Evolutionary conservation across 352 stramenopile genomes (phyloP), one percentile per base, ranked within the genome.

Genomic region (Plasmopara muralis): DNA sequence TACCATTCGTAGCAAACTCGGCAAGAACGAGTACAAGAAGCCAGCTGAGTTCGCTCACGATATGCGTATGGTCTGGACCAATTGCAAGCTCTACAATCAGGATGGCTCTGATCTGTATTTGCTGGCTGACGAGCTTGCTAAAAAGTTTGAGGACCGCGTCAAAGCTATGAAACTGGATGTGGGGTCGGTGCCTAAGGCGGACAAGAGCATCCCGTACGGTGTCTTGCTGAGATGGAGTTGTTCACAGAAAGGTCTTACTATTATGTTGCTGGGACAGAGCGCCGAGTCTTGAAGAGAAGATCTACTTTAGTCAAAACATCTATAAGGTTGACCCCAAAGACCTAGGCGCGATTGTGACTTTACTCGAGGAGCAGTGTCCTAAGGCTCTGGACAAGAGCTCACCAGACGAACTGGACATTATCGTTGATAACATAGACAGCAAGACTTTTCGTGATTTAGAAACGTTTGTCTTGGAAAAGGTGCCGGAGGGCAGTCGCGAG

Each of bases 71-170:
- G 79, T 92, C 10, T 94, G 81, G 81, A 78, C 86, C 46, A 94
- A 94, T 46, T 89, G 79, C 62, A 86, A 85, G 63, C 77, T 85
- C 38, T 93, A 93, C 75, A 93, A 93, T 66, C 76, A 87, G 60
- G 87, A 96, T 58, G 85, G 84, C 13, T 94, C 87, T 10, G 87
- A 96, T 25, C 60, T 95, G 16, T 95, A 94, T 71, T 53, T 85
- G 41, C 42, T 93, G 16, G 87, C 85, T 8, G 78, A 93, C 41
- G 79, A 89, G 18, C 70, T 96, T 18, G 68, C 78, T 37, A 92
- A 95, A 57, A 81, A 87, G 53, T 96, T 96, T 55, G 83, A 95
- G 53, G 84, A 95, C 35, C 81, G 82, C 12, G 70, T 91, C 45
- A 93, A 93, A 65, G 53, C 65, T 29, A 72, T 90, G 66, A 89